Conservation (phyloP, 1,284 basidiomycete species). For the Ceratobasidium sp. region DNA sequence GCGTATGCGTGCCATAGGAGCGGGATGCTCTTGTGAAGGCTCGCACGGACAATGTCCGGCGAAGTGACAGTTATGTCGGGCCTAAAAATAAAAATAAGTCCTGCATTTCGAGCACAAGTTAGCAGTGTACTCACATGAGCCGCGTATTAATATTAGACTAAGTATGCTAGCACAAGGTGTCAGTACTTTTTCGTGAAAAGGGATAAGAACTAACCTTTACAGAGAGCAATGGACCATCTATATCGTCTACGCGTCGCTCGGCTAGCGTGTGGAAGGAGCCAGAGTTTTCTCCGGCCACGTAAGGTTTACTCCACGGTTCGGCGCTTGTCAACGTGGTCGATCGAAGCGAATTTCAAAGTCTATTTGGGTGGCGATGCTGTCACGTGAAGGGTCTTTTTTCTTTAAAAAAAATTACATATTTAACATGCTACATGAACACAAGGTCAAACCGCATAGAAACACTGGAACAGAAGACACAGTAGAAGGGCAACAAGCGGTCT, state of each 20-base stretch:
- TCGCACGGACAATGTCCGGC: slow-evolving; percentile 86
- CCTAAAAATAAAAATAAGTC: slow-evolving; percentile 54
- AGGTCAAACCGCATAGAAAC: too few relatives aligned
- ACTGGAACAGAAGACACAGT: too few relatives aligned
- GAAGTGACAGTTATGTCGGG: slow-evolving; percentile 77
- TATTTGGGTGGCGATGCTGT: too few relatives aligned
- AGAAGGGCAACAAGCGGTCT: too few relatives aligned
- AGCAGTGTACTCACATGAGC: slow-evolving; percentile 32
- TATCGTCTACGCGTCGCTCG: slow-evolving; percentile 21
- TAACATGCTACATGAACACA: too few relatives aligned
- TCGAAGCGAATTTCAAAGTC: background rate
- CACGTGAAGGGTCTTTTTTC: too few relatives aligned
- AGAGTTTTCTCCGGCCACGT: slow-evolving; percentile 45
- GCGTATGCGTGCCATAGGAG: slow-evolving; percentile 86
- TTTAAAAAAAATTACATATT: too few relatives aligned
- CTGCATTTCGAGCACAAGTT: background rate
- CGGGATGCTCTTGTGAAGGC: slow-evolving; percentile 85
- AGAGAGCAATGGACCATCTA: slow-evolving; percentile 39
- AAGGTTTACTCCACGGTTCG: slow-evolving; percentile 18
- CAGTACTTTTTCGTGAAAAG: background rate
- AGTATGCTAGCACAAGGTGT: slow-evolving; percentile 6
- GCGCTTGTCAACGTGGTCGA: slow-evolving; percentile 7
- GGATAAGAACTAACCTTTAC: background rate
- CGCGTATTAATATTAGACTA: slow-evolving; percentile 26
- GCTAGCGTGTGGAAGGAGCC: background rate